Base-by-base conservation (phyloP, 106 monocot species). In the Acorus calamus region DNA sequence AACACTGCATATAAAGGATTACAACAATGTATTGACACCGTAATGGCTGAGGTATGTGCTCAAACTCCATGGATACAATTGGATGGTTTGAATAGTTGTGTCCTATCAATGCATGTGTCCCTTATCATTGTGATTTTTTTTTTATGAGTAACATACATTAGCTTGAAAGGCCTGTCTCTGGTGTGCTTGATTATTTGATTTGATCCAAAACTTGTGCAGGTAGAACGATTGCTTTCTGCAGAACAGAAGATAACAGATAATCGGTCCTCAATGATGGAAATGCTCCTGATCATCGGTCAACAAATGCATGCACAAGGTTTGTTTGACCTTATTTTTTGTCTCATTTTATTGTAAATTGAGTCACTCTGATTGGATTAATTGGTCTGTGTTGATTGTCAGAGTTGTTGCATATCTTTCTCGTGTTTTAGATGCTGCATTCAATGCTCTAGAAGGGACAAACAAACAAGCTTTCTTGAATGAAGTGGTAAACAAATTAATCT, bases 391-490 rank as follows among this genome's bases (percentile, higher is more conserved):
- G 49, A 43, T 55, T 9, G 47, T 75, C 76, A 98, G 98, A 73
- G 88, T 98, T 70, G 87, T 92, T 43, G 92, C 88, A 44, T 98
- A 98, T 53, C 78, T 98, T 7, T 98, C 98, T 79, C 98, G 98
- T 60, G 83, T 87, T 48, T 79, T 98, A 44, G 98, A 98, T 55
- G 92, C 83, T 69, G 98, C 92, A 45, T 98, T 98, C 66, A 92
- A 80, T 67, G 78, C 98, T 74, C 75, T 98, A 6, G 98, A 98
- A 73, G 98, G 98, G 59, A 78, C 88, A 63, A 98, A 98, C 73
- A 98, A 92, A 50, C 98, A 98, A 63, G 91, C 98, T 43, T 98
- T 98, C 69, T 78, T 98, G 68, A 92, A 80, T 14, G 92, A 92
- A 78, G 66, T 98, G 72, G 92, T 92, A 74, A 59, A 74, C 57